Percentiles rank a stretch among this genome's conserved stretches.
Conservation (phyloP, 2,329 filamentous ascomycete species). For the Torrubiellomyces zombiae region DNA sequence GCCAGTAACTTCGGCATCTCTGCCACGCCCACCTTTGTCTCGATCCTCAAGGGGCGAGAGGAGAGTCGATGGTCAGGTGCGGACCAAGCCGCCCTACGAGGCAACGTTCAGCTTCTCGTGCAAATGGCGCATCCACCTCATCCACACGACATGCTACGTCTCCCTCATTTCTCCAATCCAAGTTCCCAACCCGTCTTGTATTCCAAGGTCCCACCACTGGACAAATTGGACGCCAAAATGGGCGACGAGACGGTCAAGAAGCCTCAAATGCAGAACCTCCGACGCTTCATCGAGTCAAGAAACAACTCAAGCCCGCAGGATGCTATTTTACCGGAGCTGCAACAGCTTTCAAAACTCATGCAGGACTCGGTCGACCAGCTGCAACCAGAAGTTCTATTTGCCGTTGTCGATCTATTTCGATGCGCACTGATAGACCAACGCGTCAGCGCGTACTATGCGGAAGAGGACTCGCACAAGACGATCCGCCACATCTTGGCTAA, state of each 20-base stretch:
- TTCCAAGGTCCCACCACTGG: slow-evolving; percentile 62
- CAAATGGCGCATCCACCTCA: slow-evolving; percentile 63
- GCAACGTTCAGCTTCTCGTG: slow-evolving; percentile 57
- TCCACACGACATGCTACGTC: slow-evolving; percentile 51
- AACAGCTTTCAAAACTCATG: slow-evolving; percentile 45
- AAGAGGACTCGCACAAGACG: slow-evolving; percentile 51
- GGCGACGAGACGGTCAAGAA: slow-evolving; percentile 38
- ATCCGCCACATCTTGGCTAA: slow-evolving; percentile 43
- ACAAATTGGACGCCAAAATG: slow-evolving; percentile 69
- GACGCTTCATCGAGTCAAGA: slow-evolving; percentile 53
- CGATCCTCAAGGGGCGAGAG: slow-evolving; percentile 60
- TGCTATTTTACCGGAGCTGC: slow-evolving; percentile 54
- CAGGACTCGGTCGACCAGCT: slow-evolving; percentile 36
- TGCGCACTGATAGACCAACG: slow-evolving; percentile 61
- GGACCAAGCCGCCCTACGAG: slow-evolving; percentile 47
- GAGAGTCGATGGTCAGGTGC: slow-evolving; percentile 70
- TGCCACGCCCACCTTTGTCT: slow-evolving; percentile 79
- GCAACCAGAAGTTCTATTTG: slow-evolving; percentile 52
- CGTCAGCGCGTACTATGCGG: slow-evolving; percentile 66
- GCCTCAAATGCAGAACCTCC: slow-evolving; percentile 44
- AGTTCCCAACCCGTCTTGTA: slow-evolving; percentile 54
- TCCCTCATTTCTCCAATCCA: slow-evolving; percentile 52
- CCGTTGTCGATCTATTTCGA: slow-evolving; percentile 71
- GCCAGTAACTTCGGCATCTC: slow-evolving; percentile 49
- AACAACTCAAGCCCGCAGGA: slow-evolving; percentile 41